Conservation (phyloP, 345 rosid genomes). For the Aegle marmelos region DNA sequence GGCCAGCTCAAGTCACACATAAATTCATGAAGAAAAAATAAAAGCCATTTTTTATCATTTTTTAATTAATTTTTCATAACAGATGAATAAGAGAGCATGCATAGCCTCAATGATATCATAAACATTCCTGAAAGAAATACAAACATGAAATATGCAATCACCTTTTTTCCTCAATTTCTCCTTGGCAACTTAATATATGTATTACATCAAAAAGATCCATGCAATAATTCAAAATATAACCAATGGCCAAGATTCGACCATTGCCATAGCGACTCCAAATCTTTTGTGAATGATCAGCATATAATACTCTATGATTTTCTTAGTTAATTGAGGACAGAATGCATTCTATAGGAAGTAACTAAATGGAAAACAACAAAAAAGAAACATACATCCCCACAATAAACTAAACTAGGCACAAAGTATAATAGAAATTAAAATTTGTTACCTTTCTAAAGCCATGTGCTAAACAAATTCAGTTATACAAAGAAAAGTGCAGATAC, state of each 20-base stretch:
- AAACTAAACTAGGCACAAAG: neutral
- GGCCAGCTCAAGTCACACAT: neutral
- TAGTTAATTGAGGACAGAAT: neutral
- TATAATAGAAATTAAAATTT: neutral
- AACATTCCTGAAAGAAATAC: neutral
- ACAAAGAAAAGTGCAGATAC: neutral
- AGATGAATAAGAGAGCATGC: neutral
- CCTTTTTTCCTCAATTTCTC: neutral
- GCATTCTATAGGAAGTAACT: neutral
- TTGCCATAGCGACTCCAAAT: too few relatives aligned
- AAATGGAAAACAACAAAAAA: neutral
- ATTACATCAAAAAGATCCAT: neutral
- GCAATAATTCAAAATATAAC: neutral
- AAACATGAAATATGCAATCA: neutral
- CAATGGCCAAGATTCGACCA: neutral
- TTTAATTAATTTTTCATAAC: neutral
- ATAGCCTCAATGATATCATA: neutral
- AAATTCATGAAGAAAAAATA: too few relatives aligned
- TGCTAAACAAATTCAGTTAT: neutral
- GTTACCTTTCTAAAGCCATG: neutral
- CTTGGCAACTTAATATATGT: neutral
- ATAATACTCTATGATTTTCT: neutral
- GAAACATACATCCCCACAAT: neutral
- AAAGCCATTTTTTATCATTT: too few relatives aligned
- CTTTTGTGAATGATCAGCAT: neutral